Evolutionary conservation across 495 filamentous ascomycete genomes (phyloP), one percentile per base, ranked within the genome.

Genomic region (Aspergillus asperescens): DNA sequence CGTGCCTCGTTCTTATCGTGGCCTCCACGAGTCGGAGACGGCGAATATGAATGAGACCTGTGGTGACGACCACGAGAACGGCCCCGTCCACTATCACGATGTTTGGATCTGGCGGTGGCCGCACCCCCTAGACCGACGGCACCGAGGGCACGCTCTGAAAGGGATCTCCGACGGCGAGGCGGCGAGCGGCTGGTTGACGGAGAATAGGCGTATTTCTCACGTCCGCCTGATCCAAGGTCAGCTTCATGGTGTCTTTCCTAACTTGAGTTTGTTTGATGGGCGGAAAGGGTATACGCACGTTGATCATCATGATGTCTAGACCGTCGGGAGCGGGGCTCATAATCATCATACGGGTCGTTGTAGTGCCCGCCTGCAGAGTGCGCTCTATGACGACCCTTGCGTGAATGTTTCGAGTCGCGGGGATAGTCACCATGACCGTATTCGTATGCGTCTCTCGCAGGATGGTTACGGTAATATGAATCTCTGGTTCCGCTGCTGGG

Each of bases 111-210:
- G 1, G 57, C 52, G 10, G 58, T 50, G 31, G 59, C 60, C 47
- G 78, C 78, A 39, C 77, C 74, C n/a, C 84, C 85, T 19, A 90
- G 72, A 27, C 87, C 87, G 10, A 87, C 72, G 22, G 66, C 74
- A 42, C 78, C 81, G 4, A 89, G 69, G 7, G 85, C 86, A 57
- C 81, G 79, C 64, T 90, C 86, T 39, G 86, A 78, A 48, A 88
- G 70, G 40, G 86, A 89, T 68, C 89, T 91, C 65, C 83, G 70
- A 72, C 82, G 56, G 19, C 68, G 62, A 24, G 70, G 62, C 6
- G 73, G 74, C 32, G 72, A 76, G 25, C 62, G 69, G 56, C 70
- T 74, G 34, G 49, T 50, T 7, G 65, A 63, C 10, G 74, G 72
- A 41, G 66, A 69, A 47, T 60, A 62, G 5, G 68, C 69, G 44